phyloP scores from a whole-genome alignment of 768 basidiomycete genomes.

The Russula foetens region DNA sequence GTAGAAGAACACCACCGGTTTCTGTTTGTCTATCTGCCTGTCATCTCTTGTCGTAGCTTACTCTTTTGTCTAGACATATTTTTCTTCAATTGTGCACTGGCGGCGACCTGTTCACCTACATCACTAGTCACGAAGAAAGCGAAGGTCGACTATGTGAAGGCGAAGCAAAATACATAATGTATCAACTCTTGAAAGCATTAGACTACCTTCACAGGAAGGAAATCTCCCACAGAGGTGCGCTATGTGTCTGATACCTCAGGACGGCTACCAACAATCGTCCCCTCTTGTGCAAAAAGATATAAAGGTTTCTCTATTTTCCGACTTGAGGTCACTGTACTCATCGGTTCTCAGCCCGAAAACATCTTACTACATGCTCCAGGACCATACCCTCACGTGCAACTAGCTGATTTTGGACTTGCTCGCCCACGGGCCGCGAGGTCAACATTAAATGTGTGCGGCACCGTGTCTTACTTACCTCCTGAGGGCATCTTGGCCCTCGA shows the following conservation, averaged over 20 bases:
- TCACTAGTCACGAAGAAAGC: slow-evolving; percentile 48
- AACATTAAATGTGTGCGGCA: slow-evolving; percentile 83
- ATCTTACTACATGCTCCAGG: slow-evolving; percentile 73
- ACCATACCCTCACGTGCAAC: slow-evolving; percentile 73
- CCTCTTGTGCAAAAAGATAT: slow-evolving; percentile 38
- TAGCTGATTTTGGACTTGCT: slow-evolving; percentile 84
- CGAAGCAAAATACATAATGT: slow-evolving; percentile 80
- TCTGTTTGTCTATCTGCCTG: slow-evolving; percentile 33
- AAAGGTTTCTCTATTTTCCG: slow-evolving; percentile 37
- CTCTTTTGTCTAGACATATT: slow-evolving; percentile 45
- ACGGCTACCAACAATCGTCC: not conserved
- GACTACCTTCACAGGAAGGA: slow-evolving; percentile 60
- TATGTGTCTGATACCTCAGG: not conserved
- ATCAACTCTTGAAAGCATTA: slow-evolving; percentile 64
- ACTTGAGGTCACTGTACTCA: not conserved
- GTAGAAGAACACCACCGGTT: slow-evolving; percentile 55
- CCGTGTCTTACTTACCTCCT: slow-evolving; percentile 77
- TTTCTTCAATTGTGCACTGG: slow-evolving; percentile 83
- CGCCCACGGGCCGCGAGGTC: slow-evolving; percentile 71
- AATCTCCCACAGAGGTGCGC: slow-evolving; percentile 73
- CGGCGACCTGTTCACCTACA: slow-evolving; percentile 83
- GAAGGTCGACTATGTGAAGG: slow-evolving; percentile 57
- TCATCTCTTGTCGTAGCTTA: not conserved
- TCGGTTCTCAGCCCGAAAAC: slow-evolving; percentile 61
- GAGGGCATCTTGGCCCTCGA: slow-evolving; percentile 79